Evolutionary conservation across 306 rosid species (phyloP).

Genomic region (Cyclanthera cordifolia): DNA sequence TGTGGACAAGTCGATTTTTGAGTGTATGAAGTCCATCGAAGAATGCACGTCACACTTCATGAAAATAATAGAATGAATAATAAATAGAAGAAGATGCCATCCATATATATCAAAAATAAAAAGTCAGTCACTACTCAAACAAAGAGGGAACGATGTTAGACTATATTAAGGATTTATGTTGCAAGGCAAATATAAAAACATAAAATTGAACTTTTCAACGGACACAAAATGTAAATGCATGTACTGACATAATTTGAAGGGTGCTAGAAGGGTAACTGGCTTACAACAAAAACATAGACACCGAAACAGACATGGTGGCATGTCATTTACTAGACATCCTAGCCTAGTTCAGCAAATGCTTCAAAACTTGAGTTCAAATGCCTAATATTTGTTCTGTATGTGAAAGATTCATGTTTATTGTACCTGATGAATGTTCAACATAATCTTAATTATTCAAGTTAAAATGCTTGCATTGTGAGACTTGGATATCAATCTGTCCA

Average conservation of each 20-base stretch:
- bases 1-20: constrained; percentile 72
- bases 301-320: not conserved
- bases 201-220: not conserved
- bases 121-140: not conserved
- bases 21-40: constrained; percentile 76
- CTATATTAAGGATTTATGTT: not conserved
- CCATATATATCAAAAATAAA: not conserved
- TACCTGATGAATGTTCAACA: not conserved
- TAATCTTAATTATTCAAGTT: not conserved
- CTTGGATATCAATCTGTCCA: not conserved
- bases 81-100: not conserved
- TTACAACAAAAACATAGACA: not conserved
- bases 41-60: constrained; percentile 78
- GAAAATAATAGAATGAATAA: constrained; percentile 12
- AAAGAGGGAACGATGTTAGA: too few species aligned
- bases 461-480: not conserved
- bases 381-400: not conserved
- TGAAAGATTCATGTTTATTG: not conserved
- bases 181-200: not conserved
- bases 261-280: not conserved
- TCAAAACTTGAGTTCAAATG: not conserved
- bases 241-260: not conserved
- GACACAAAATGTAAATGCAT: not conserved
- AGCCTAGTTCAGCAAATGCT: not conserved
- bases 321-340: too few species aligned